phyloP scores from a whole-genome alignment of 305 asterid genomes.

The Fraxinus sp. region DNA sequence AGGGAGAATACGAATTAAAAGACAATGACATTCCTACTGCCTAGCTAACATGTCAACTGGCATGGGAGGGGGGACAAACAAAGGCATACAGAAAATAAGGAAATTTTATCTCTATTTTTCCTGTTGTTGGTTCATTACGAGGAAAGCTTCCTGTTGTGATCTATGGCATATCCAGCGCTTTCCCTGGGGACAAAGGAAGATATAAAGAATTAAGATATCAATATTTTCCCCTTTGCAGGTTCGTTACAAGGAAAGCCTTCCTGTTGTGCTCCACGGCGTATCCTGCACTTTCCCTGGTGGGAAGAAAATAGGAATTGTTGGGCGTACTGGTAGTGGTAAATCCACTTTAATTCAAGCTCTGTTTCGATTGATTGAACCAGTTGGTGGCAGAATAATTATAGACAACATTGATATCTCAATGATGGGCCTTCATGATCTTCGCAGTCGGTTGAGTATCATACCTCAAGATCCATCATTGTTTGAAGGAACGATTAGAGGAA shows the following conservation, averaged over 20 bases:
- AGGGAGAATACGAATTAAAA: not conserved
- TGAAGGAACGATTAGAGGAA: constrained; percentile 94
- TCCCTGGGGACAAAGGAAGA: not conserved
- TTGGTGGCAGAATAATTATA: constrained; percentile 76
- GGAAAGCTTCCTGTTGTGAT: not conserved
- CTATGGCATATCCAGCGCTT: not conserved
- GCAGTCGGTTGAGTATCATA: constrained; percentile 83
- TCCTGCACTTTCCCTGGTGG: constrained; percentile 97
- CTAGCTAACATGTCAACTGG: not conserved
- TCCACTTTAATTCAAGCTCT: constrained; percentile 96
- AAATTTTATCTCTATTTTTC: no score
- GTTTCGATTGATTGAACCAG: constrained; percentile 90
- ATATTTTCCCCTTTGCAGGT: constrained; percentile 38
- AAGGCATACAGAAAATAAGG: not conserved
- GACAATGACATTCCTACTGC: not conserved
- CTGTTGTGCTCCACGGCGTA: constrained; percentile 89
- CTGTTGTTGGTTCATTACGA: not conserved
- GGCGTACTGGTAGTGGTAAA: constrained; percentile 99
- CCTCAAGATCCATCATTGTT: constrained; percentile 97
- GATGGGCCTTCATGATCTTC: constrained; percentile 93
- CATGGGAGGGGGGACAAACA: not conserved
- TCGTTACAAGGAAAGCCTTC: constrained; percentile 95
- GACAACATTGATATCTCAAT: constrained; percentile 80
- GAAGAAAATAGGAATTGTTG: constrained; percentile 90
- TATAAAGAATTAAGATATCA: not conserved